Evolutionary conservation across 2,329 filamentous ascomycete genomes (phyloP), one percentile per base, ranked within the genome.

Genomic region (Setomelanomma holmii): DNA sequence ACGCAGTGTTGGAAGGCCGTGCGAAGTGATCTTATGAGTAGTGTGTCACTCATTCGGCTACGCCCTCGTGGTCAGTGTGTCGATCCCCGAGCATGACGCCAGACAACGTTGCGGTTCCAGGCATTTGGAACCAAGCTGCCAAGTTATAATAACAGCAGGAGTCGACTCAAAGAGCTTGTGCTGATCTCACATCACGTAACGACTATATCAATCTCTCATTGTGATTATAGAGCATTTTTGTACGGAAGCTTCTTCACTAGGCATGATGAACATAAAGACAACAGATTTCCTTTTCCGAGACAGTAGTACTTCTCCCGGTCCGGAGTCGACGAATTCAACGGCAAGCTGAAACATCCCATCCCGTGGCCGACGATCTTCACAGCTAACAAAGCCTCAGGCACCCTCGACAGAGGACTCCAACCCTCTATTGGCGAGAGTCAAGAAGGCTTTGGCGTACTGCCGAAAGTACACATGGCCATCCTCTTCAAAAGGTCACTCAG

Each of bases 361-460:
- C 22, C 36, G 40, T 33, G 19, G 6, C 17, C 11, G 17, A 34
- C 24, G 17, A 42, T 20, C 23, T 1, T 39, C 20, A 19, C 23
- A 3, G 19, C 45, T 49, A 46, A 49, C 51, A 39, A n/a, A 10
- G 24, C 12, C 21, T 35, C 17, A 54, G 46, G 12, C 27, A 16
- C 6, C 16, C 5, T 24, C 42, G 14, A 16, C 24, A 17, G 22
- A 43, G 12, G 42, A 43, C 22, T 27, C 23, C 22, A 46, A 14
- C n/a, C 38, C 21, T 23, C n/a, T 46, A 17, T n/a, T 49, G 2
- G 35, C 21, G 27, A 45, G 24, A n/a, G 30, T 49, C n/a, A 54
- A 42, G 21, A 49, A 45, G 24, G 42, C 23, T 11, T 19, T 54
- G 5, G 45, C 41, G 4, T 54, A 38, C 22, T 54, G 46, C 24